Evolutionary conservation across 1,284 basidiomycete genomes (phyloP).

Genomic region (Schizophyllum amplum): DNA sequence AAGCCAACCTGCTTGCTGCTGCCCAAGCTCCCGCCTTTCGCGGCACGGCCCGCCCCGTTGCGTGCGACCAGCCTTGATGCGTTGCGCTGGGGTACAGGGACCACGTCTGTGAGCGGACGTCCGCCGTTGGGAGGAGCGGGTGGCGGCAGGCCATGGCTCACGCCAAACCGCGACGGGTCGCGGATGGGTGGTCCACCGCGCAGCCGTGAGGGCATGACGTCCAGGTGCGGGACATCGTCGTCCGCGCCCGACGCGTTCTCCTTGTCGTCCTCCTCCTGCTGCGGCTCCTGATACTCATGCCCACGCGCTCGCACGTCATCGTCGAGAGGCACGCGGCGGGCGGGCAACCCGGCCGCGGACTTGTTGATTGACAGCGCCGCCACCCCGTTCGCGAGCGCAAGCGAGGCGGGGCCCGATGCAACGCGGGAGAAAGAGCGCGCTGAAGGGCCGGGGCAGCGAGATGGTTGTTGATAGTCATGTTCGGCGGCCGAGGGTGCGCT

Average conservation of each 20-base stretch:
- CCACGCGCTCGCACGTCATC: too few species aligned
- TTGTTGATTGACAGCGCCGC: constrained; percentile 8
- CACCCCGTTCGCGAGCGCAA: constrained; percentile 24
- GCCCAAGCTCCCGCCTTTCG: background rate
- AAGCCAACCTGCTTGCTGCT: background rate
- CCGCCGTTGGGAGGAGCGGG: constrained; percentile 9
- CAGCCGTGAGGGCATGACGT: constrained; percentile 16
- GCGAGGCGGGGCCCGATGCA: constrained; percentile 53
- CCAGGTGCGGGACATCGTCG: constrained; percentile 23
- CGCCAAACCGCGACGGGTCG: constrained; percentile 8
- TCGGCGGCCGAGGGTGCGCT: constrained; percentile 1
- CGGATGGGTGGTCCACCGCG: constrained; percentile 15
- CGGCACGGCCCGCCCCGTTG: background rate
- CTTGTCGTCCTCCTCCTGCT: constrained; percentile 31
- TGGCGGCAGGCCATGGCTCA: constrained; percentile 10
- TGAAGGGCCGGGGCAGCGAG: too few species aligned
- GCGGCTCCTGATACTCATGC: constrained; percentile 8
- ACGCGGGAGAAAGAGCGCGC: constrained; percentile 50
- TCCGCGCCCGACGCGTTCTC: constrained; percentile 33
- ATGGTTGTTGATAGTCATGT: constrained; percentile 14
- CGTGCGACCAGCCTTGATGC: constrained; percentile 1
- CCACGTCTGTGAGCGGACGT: constrained; percentile 6
- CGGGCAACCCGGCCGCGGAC: constrained; percentile 8
- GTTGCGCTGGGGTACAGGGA: constrained; percentile 8
- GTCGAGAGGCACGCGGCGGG: constrained; percentile 31